Evolutionary conservation across 257 asterid genomes (phyloP), one percentile per base, ranked within the genome.

Genomic region (Przewalskia tangutica): DNA sequence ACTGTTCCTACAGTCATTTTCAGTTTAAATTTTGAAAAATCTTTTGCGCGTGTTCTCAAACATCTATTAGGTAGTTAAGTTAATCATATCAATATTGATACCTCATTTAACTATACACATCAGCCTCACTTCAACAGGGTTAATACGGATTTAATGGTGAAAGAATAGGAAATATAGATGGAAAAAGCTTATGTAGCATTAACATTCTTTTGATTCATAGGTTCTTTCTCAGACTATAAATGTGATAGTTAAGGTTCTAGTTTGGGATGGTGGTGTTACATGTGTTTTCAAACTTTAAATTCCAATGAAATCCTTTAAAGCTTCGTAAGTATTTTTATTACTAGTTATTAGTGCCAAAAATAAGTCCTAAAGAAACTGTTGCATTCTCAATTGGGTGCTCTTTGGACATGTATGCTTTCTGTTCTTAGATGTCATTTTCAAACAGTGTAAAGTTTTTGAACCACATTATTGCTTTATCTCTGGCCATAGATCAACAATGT

Each of bases 401-500:
- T 23, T 27, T 73, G 58, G 55, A 71, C 20, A 1, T 71, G 40
- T 20, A 48, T 73, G 60, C 34, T 48, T 48, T 23, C 42, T 73
- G 79, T 73, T 48, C 18, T 6, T 11, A 20, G 77, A 51, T 68
- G 83, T 46, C 79, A 9, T 65, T 68, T n/a, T 67, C 20, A 0
- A 17, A 23, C 56, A 8, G n/a, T 53, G 20, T 68, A 10, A 7
- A 48, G 32, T 18, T 71, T 20, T 23, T 73, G 60, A 73, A 48
- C 60, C 44, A 23, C 13, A 0, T 48, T 20, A 48, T 48, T 48
- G 60, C 18, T 50, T 11, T 73, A 16, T 73, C 60, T 77, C 44
- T 77, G 64, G 67, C 27, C 81, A 71, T 80, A 94, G 99, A 80
- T 96, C 82, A 96, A 94, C 84, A 96, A 94, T 90, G 98, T 90